phyloP scores from a whole-genome alignment of 2,329 filamentous ascomycete species.

The Penicillium sp. region DNA sequence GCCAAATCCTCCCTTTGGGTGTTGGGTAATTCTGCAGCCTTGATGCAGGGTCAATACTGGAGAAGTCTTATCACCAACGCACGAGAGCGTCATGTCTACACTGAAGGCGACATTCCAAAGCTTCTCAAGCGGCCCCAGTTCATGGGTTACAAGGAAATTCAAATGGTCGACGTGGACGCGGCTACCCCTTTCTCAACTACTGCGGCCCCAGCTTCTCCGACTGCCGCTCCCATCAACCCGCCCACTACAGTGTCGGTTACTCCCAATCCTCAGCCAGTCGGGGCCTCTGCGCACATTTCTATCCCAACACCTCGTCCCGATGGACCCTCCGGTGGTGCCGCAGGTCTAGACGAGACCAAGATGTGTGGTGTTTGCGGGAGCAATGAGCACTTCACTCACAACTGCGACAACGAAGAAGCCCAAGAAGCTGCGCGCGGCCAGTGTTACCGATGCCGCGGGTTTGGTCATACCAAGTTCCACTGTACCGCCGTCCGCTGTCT shows the following conservation, averaged over 20 bases:
- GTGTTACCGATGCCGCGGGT: conserved; percentile 48
- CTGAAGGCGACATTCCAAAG: conserved; percentile 63
- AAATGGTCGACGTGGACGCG: conserved; percentile 46
- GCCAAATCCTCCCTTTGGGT: conserved; percentile 98
- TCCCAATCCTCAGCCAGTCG: conserved; percentile 23
- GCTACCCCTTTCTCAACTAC: conserved; percentile 8
- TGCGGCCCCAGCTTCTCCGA: conserved; percentile 6
- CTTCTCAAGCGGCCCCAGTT: conserved; percentile 60
- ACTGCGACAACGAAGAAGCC: conserved; percentile 52
- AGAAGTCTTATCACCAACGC: conserved; percentile 82
- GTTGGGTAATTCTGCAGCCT: conserved; percentile 83
- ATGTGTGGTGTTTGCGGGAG: conserved; percentile 53
- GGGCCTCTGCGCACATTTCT: conserved; percentile 30
- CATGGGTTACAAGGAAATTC: conserved; percentile 48
- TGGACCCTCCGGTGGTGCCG: conserved; percentile 49
- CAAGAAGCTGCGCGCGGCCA: conserved; percentile 42
- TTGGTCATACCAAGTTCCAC: conserved; percentile 42
- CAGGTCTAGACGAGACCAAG: conserved; percentile 48
- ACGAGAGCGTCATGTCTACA: conserved; percentile 73
- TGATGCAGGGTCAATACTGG: conserved; percentile 91
- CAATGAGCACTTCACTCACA: conserved; percentile 47
- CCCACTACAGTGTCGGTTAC: conserved; percentile 29
- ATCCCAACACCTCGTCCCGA: conserved; percentile 33
- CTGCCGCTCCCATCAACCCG: conserved; percentile 10
- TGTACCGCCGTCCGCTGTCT: conserved; percentile 50